A percentile compares a stretch with the other conserved stretches of the same genome.
Conservation (phyloP, 768 basidiomycete genomes). For the Suillus placidus region DNA sequence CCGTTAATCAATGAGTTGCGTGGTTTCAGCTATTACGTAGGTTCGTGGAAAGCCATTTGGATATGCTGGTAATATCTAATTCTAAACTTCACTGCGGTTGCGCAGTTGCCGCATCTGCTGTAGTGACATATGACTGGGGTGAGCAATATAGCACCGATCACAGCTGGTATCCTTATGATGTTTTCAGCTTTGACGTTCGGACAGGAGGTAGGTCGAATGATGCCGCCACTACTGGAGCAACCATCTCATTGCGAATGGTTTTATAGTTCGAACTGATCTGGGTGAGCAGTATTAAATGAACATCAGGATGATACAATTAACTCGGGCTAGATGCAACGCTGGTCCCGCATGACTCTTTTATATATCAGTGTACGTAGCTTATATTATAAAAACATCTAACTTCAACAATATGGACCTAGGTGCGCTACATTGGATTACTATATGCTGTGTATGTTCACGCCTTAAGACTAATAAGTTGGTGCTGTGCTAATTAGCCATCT, state of each 20-base stretch:
- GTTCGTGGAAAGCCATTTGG: background rate
- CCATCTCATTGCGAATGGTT: background rate
- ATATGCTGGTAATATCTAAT: background rate
- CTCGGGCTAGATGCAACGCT: background rate
- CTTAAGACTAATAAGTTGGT: background rate
- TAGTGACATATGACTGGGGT: background rate
- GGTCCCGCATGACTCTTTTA: background rate
- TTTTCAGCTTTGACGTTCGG: background rate
- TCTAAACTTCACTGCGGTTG: background rate
- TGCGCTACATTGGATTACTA: background rate
- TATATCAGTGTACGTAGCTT: background rate
- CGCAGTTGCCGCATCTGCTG: background rate
- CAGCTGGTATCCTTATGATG: background rate
- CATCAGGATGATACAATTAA: background rate
- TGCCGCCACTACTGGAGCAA: background rate
- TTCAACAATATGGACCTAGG: background rate
- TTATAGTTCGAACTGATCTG: background rate
- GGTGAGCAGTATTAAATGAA: background rate
- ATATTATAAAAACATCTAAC: background rate
- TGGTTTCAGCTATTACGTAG: background rate
- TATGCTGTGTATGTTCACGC: background rate
- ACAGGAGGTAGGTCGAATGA: background rate
- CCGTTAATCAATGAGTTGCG: background rate
- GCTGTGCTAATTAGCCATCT: background rate
- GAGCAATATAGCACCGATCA: background rate